Conservation (phyloP, 495 filamentous ascomycete species). For the Chlorociboria aeruginascens region DNA sequence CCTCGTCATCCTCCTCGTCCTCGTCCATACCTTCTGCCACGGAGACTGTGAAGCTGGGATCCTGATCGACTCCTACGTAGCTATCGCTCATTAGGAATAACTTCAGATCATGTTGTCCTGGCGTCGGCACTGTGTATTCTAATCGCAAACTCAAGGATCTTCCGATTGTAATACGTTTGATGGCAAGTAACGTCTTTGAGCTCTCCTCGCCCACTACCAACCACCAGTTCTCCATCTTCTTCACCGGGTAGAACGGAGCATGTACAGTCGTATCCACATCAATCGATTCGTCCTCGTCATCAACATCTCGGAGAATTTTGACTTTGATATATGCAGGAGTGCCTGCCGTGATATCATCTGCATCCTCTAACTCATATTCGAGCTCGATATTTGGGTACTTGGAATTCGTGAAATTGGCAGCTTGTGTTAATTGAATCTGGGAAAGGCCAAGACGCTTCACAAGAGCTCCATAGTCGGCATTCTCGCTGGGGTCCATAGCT, state of each 20-base stretch:
- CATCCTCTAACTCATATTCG: conserved; percentile 74
- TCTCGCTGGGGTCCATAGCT: conserved; percentile 89
- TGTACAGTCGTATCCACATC: conserved; percentile 80
- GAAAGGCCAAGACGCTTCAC: conserved; percentile 68
- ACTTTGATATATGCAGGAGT: conserved; percentile 76
- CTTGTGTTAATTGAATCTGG: conserved; percentile 72
- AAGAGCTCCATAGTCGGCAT: conserved; percentile 60
- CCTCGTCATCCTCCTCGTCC: conserved; percentile 56
- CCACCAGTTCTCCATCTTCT: conserved; percentile 97
- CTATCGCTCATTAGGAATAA: conserved; percentile 95
- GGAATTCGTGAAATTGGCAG: conserved; percentile 90
- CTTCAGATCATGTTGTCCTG: conserved; percentile 79
- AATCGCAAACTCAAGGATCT: conserved; percentile 64
- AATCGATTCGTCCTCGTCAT: conserved; percentile 42
- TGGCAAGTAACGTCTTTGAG: conserved; percentile 73
- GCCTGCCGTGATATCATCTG: conserved; percentile 65
- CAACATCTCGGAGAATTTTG: conserved; percentile 73
- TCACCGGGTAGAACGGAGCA: conserved; percentile 84
- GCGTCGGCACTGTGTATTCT: conserved; percentile 77
- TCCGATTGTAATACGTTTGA: conserved; percentile 87
- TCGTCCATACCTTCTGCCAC: conserved; percentile 93
- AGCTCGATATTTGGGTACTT: conserved; percentile 93
- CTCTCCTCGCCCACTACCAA: conserved; percentile 88
- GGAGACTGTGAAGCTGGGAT: conserved; percentile 72
- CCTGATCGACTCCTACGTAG: conserved; percentile 95